phyloP scores from a whole-genome alignment of 139 green algal species.

The Picochlorum sp. region DNA sequence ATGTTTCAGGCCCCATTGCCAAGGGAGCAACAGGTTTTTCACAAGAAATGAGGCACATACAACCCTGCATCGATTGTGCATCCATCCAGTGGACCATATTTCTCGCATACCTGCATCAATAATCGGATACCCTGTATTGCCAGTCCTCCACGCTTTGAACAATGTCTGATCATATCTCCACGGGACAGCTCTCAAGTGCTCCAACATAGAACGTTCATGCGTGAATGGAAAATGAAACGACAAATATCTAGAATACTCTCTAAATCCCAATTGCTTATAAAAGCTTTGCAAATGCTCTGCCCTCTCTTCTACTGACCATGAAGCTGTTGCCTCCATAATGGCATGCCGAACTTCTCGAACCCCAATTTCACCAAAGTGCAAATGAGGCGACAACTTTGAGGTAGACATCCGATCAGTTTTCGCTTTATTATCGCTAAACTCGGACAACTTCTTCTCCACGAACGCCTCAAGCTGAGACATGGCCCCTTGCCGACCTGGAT shows the following conservation, averaged over 20 bases:
- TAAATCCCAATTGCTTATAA: slow-evolving; percentile 75
- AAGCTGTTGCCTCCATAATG: slow-evolving; percentile 13
- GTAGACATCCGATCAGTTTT: slow-evolving; percentile 76
- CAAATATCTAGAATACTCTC: slow-evolving; percentile 87
- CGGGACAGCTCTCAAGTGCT: slow-evolving; percentile 73
- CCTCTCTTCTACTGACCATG: not conserved
- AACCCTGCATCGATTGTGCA: slow-evolving; percentile 75
- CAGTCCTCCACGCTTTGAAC: slow-evolving; percentile 77
- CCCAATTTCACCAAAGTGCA: slow-evolving; percentile 82
- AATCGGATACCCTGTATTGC: slow-evolving; percentile 77
- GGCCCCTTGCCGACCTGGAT: slow-evolving; percentile 52
- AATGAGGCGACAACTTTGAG: slow-evolving; percentile 81
- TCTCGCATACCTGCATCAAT: slow-evolving; percentile 80
- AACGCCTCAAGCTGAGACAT: slow-evolving; percentile 59
- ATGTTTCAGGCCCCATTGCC: slow-evolving; percentile 94
- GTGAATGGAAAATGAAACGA: slow-evolving; percentile 95
- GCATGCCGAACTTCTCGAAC: slow-evolving; percentile 59
- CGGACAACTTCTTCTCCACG: slow-evolving; percentile 41
- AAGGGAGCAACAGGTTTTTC: slow-evolving; percentile 87
- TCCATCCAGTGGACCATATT: slow-evolving; percentile 78
- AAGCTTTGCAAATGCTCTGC: slow-evolving; percentile 42
- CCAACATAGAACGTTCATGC: slow-evolving; percentile 81
- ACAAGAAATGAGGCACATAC: slow-evolving; percentile 72
- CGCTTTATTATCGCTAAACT: slow-evolving; percentile 59
- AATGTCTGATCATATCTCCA: slow-evolving; percentile 74